Conservation (phyloP, 179 eudicot species). For the Spinacia oleracea region DNA sequence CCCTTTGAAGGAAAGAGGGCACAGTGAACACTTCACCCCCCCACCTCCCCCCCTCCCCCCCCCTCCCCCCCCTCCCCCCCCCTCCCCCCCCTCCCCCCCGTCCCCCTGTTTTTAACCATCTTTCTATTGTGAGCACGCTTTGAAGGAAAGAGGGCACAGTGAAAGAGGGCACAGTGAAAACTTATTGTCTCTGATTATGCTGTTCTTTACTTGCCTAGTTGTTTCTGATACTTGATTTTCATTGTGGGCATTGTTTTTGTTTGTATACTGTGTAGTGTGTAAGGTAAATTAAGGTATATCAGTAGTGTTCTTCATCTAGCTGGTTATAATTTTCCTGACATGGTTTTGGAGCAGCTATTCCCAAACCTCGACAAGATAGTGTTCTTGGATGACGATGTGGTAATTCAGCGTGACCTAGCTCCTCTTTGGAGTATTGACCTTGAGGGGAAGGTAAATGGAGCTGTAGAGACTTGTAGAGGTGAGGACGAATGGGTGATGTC, state of each 20-base stretch:
- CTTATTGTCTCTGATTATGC: background rate
- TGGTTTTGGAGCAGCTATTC: slow-evolving; percentile 62
- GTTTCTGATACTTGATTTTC: background rate
- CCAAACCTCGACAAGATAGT: slow-evolving; percentile 93
- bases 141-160: no score
- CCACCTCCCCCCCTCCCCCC: no score
- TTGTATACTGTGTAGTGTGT: background rate
- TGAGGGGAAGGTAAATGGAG: slow-evolving; percentile 93
- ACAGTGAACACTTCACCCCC: background rate
- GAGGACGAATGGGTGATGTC: slow-evolving; percentile 97
- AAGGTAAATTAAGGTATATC: background rate
- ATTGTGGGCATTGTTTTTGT: background rate
- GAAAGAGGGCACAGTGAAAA: no score
- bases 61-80: no score
- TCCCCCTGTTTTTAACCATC: background rate
- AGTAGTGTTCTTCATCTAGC: background rate
- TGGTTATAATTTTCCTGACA: background rate
- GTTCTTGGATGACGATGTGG: slow-evolving; percentile 92
- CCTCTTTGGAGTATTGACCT: slow-evolving; percentile 61
- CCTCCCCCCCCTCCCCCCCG: no score
- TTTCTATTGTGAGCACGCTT: slow-evolving; percentile 7
- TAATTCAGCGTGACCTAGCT: slow-evolving; percentile 86
- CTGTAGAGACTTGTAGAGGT: slow-evolving; percentile 97
- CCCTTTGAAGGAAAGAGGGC: background rate
- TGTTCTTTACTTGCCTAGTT: background rate